Conservation (phyloP, 208 protist genomes). For the Leptomonas seymouri region DNA sequence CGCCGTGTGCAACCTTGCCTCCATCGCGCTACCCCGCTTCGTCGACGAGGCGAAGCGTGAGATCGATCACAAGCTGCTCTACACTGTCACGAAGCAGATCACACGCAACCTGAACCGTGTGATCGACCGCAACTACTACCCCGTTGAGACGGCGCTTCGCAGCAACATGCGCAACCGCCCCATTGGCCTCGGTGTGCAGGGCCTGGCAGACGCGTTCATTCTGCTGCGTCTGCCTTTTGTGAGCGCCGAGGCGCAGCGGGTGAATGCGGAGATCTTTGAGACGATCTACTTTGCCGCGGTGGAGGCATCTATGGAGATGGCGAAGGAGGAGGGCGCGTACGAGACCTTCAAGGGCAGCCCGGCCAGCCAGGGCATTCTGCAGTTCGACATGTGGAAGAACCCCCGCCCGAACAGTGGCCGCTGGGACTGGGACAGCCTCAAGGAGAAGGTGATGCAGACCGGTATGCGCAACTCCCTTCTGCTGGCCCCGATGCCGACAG, state of each 20-base stretch:
- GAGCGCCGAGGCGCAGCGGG: slow-evolving; percentile 76
- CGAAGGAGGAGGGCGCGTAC: slow-evolving; percentile 95
- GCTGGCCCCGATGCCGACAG: slow-evolving; percentile 99
- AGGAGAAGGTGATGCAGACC: slow-evolving; percentile 81
- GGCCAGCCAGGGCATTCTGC: slow-evolving; percentile 96
- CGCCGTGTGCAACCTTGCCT: slow-evolving; percentile 99
- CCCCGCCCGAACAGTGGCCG: slow-evolving; percentile 74
- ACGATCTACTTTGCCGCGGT: slow-evolving; percentile 99
- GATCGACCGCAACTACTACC: slow-evolving; percentile 99
- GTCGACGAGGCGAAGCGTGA: slow-evolving; percentile 70
- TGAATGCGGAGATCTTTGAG: slow-evolving; percentile 99
- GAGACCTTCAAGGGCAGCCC: slow-evolving; percentile 95
- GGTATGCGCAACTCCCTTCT: slow-evolving; percentile 99
- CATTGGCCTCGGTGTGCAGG: slow-evolving; percentile 99
- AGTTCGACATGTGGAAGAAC: slow-evolving; percentile 98
- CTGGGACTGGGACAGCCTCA: slow-evolving; percentile 97
- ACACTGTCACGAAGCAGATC: slow-evolving; percentile 92
- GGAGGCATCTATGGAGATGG: slow-evolving; percentile 91
- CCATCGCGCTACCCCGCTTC: slow-evolving; percentile 98
- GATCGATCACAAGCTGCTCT: slow-evolving; percentile 93
- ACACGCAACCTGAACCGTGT: slow-evolving; percentile 98
- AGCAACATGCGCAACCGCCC: slow-evolving; percentile 98
- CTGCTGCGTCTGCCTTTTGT: slow-evolving; percentile 96
- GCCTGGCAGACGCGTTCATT: slow-evolving; percentile 98
- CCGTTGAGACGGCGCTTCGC: slow-evolving; percentile 92